Evolutionary conservation across 345 rosid genomes (phyloP).

Genomic region (Heritiera littoralis): DNA sequence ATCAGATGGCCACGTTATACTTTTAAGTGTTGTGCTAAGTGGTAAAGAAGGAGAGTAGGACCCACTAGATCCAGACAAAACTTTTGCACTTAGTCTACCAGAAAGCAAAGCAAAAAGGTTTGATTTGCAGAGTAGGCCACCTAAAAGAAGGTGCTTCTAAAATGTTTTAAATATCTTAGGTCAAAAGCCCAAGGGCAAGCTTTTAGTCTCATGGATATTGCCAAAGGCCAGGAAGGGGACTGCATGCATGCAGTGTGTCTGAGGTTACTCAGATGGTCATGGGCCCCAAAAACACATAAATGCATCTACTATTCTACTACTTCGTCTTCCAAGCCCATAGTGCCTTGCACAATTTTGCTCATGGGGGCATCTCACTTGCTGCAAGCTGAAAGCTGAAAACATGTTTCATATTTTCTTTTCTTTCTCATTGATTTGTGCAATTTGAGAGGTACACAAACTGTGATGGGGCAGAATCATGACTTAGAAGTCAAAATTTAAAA

Average conservation of each 20-base stretch:
- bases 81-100: not conserved
- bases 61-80: conserved; percentile 30
- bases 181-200: conserved; percentile 5
- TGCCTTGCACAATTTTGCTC: conserved; percentile 24
- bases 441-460: not conserved
- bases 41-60: conserved; percentile 22
- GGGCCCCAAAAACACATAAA: conserved; percentile 28
- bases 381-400: not conserved
- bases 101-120: conserved; percentile 6
- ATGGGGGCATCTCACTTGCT: conserved; percentile 23
- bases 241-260: conserved; percentile 5
- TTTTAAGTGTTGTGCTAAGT: not conserved
- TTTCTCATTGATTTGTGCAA: not conserved
- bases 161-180: not conserved
- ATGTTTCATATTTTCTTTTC: not conserved
- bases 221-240: conserved; percentile 27
- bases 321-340: conserved; percentile 1
- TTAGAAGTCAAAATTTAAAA: not conserved
- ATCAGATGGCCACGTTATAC: conserved; percentile 21
- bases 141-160: not conserved
- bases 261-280: conserved; percentile 8
- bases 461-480: conserved; percentile 15
- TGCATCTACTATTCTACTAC: conserved; percentile 11
- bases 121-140: conserved; percentile 8
- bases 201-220: conserved; percentile 21